Base-by-base conservation (phyloP, 2,329 filamentous ascomycete species). In the Penicillium sp. region DNA sequence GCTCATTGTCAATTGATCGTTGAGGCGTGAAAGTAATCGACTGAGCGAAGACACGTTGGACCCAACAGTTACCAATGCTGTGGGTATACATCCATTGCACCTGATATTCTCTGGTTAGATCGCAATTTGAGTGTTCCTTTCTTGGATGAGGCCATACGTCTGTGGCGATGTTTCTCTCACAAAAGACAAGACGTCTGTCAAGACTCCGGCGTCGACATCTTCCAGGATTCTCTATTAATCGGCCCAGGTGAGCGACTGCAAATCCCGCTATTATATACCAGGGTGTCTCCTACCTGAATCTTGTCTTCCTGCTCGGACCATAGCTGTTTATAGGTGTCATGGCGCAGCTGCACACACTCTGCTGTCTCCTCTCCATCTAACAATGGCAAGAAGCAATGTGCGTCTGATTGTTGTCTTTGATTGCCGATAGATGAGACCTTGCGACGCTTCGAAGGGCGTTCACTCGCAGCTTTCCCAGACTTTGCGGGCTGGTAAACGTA, bases 401-500 rank as follows among this genome's bases (percentile, higher is more conserved):
- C 13, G 10, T 61, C 50, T 36, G 51, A 21, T 1, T 56, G 50
- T 8, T 56, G 33, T 6, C 52, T 42, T 44, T 54, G 36, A 4
- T 47, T 50, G 6, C 57, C 74, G 16, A 47, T 52, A 49, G 75
- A 78, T 0, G 76, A 76, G 7, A 83, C 73, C 64, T 80, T 84
- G 49, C 84, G 78, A 52, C 80, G 77, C 67, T 88, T 88, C 33
- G 78, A 65, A 26, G 83, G 80, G 36, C 81, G 77, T 45, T 74
- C 70, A 26, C 55, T 61, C 42, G 61, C 53, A 38, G 56, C 15
- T 54, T 67, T 71, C 46, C 54, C 72, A 68, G 52, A 75, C 71
- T 67, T 65, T 42, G 77, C 70, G 52, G 84, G 80, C 53, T 80
- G 77, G 68, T 86, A 87, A 58, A 87, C 72, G 67, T 85, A 87